Conservation (phyloP, 805 yeast genomes). For the Nakazawaea holstii region DNA sequence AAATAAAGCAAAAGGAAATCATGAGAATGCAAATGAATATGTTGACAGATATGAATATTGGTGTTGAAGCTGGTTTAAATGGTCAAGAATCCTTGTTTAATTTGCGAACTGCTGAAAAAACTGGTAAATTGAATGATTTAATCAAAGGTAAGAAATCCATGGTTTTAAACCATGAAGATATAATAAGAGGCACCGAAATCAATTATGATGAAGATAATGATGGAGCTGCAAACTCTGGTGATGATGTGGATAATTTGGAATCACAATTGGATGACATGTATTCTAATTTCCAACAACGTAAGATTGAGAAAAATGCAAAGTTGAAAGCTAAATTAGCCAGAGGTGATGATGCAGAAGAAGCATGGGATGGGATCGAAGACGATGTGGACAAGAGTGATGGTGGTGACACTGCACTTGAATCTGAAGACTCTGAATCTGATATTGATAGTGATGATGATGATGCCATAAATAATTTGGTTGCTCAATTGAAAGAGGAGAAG, state of each 20-base stretch:
- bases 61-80: slow-evolving; percentile 82
- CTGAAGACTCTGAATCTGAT: slow-evolving; percentile 33
- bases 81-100: slow-evolving; percentile 81
- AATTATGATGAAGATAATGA: slow-evolving; percentile 40
- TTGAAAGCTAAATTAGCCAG: slow-evolving; percentile 65
- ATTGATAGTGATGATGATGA: slow-evolving; percentile 68
- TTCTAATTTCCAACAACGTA: slow-evolving; percentile 56
- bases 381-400: slow-evolving; percentile 32
- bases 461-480: slow-evolving; percentile 54
- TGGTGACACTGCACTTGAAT: slow-evolving; percentile 34
- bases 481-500: slow-evolving; percentile 41
- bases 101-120: slow-evolving; percentile 77
- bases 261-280: slow-evolving; percentile 83
- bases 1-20: slow-evolving; percentile 80
- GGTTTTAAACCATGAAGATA: slow-evolving; percentile 54
- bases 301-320: slow-evolving; percentile 64
- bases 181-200: slow-evolving; percentile 51
- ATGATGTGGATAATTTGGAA: slow-evolving; percentile 66
- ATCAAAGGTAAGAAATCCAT: slow-evolving; percentile 70
- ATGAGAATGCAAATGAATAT: slow-evolving; percentile 92
- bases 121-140: slow-evolving; percentile 72
- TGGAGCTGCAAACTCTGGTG: slow-evolving; percentile 33
- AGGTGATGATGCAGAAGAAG: slow-evolving; percentile 71
- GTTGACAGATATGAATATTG: slow-evolving; percentile 88
- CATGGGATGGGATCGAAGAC: slow-evolving; percentile 71